Evolutionary conservation across 805 yeast species (phyloP).

Genomic region (Metschnikowia cerradonensis): DNA sequence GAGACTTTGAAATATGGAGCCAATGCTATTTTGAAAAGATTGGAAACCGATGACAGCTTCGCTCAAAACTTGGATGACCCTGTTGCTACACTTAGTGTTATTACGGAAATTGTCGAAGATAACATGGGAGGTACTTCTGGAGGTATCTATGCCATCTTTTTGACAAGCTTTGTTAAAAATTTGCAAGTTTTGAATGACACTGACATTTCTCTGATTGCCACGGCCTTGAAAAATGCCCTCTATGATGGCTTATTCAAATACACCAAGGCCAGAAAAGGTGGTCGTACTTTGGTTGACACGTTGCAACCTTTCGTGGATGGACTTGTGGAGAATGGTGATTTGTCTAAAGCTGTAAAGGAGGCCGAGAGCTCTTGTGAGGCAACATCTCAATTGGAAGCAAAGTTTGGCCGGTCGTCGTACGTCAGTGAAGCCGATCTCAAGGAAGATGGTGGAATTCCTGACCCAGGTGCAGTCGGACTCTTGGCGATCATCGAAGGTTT

Average conservation of each 20-base stretch:
- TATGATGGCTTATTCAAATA: constrained; percentile 70
- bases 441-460: constrained; percentile 73
- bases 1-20: constrained; percentile 85
- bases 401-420: constrained; percentile 91
- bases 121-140: constrained; percentile 99
- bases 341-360: constrained; percentile 59
- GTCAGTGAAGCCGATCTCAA: constrained; percentile 61
- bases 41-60: constrained; percentile 36
- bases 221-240: constrained; percentile 56
- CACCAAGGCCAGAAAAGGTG: constrained; percentile 86
- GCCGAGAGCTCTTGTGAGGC: constrained; percentile 73
- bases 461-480: constrained; percentile 92
- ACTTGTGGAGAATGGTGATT: constrained; percentile 47
- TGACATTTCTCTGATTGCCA: constrained; percentile 34
- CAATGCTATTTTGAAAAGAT: constrained; percentile 56
- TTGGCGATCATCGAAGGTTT: constrained; percentile 55
- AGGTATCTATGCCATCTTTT: constrained; percentile 80
- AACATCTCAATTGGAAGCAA: constrained; percentile 73
- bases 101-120: constrained; percentile 80
- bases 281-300: constrained; percentile 85
- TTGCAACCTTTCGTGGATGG: constrained; percentile 79
- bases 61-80: constrained; percentile 38
- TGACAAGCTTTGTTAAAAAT: constrained; percentile 66
- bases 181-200: constrained; percentile 37
- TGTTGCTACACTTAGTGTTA: constrained; percentile 56